Evolutionary conservation across 2,329 filamentous ascomycete species (phyloP), one percentile per base, ranked within the genome.

Genomic region (Penicillium sp.): DNA sequence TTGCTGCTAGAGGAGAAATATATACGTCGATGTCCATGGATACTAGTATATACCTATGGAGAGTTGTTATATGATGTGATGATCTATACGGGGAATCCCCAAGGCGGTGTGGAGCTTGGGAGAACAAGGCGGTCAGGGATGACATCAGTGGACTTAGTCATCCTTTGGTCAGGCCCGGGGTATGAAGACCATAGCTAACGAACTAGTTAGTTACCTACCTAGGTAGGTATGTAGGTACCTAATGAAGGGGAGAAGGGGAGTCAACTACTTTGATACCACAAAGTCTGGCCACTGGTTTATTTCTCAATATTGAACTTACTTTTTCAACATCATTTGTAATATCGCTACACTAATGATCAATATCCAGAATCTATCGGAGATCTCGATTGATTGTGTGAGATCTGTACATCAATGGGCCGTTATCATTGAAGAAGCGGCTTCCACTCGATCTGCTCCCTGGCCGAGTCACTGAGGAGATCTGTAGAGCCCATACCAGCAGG

Each of bases 361-460:
- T 10, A 16, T 31, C 15, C 6, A 48, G 33, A n/a, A 36, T 36
- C 21, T 33, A 48, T 48, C 19, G 21, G 46, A 19, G 19, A 15
- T 38, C 16, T 5, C 9, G 38, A 41, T n/a, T 29, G n/a, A 29
- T 31, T 50, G 2, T 8, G 11, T 25, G 25, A 25, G 25, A 2
- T 33, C 4, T 25, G 15, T 44, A 41, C 15, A 43, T 25, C 29
- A 33, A 19, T 34, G 21, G 15, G 29, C 19, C 15, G 11, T n/a
- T 29, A 61, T 62, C 50, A 65, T 44, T 64, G 58, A 41, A 70
- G 67, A 51, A 74, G 67, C 8, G 71, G 69, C 45, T 70, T 70
- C 72, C 72, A 74, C 45, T 52, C 63, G 39, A 75, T 61, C 0
- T 56, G 49, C 13, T 67, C 68, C 39, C 56, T 61, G 15, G 53